Evolutionary conservation across 2,329 filamentous ascomycete genomes (phyloP).

Genomic region (Penicillium sp.): DNA sequence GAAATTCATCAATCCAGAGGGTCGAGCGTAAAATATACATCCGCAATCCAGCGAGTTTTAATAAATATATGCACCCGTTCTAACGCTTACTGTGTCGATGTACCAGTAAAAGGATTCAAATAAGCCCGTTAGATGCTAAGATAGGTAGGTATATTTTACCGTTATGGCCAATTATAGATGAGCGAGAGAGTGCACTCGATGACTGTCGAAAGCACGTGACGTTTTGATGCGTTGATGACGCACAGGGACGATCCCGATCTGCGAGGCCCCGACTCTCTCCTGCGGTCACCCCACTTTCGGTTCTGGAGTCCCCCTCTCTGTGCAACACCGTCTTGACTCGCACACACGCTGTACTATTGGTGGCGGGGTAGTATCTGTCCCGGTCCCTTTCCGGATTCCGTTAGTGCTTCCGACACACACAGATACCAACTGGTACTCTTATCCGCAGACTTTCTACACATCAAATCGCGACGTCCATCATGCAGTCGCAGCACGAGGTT

Average conservation of each 20-base stretch:
- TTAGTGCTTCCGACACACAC: slow-evolving; percentile 15
- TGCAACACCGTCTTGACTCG: slow-evolving; percentile 6
- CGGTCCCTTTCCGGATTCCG: slow-evolving; percentile 14
- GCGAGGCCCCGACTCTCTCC: slow-evolving; percentile 17
- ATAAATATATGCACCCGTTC: too few relatives aligned
- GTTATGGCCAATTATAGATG: background rate
- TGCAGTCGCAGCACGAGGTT: slow-evolving; percentile 29
- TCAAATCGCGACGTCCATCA: slow-evolving; percentile 29
- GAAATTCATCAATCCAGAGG: too few relatives aligned
- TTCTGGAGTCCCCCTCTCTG: slow-evolving; percentile 9
- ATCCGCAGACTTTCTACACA: background rate
- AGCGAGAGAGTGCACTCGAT: background rate
- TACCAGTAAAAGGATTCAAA: too few relatives aligned
- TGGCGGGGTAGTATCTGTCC: slow-evolving; percentile 15
- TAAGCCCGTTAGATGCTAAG: too few relatives aligned
- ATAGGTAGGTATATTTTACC: background rate
- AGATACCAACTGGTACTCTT: background rate
- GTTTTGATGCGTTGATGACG: slow-evolving; percentile 32
- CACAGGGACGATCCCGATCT: slow-evolving; percentile 36
- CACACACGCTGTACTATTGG: slow-evolving; percentile 3
- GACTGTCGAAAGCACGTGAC: slow-evolving; percentile 23
- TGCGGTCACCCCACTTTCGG: slow-evolving; percentile 17
- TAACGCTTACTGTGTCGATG: too few relatives aligned
- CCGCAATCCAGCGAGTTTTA: too few relatives aligned
- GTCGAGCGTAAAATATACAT: too few relatives aligned